Conservation (phyloP, 179 eudicot genomes). For the Camellia oleifera region DNA sequence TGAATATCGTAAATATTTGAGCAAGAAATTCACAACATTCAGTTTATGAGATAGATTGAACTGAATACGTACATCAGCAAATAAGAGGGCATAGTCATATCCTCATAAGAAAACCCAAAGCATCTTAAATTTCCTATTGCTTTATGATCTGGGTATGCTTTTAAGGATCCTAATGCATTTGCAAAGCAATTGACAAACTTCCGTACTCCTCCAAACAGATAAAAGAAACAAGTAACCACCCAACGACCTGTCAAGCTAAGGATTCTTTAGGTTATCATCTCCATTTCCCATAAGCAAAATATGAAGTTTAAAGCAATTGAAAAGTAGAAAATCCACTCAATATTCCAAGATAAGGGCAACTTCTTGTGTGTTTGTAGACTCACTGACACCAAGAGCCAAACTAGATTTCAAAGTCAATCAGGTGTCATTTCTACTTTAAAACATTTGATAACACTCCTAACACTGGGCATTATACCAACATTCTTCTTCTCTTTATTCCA, state of each 20-base stretch:
- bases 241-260: not conserved
- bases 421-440: too few species aligned
- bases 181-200: not conserved
- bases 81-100: not conserved
- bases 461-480: too few species aligned
- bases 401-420: too few species aligned
- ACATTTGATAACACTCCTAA: too few species aligned
- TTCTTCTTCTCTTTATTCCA: too few species aligned
- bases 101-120: not conserved
- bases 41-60: too few species aligned
- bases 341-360: not conserved
- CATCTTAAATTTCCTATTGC: not conserved
- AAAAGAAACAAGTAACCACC: not conserved
- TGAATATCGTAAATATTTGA: not conserved
- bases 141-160: not conserved
- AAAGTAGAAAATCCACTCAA: too few species aligned
- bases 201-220: not conserved
- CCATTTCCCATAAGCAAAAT: too few species aligned
- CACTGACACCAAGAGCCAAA: not conserved
- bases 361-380: not conserved
- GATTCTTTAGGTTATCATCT: too few species aligned
- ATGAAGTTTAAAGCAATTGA: too few species aligned
- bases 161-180: not conserved
- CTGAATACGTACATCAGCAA: not conserved
- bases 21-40: not conserved